Evolutionary conservation across 345 rosid species (phyloP).

Genomic region (Gossypium stocksii): DNA sequence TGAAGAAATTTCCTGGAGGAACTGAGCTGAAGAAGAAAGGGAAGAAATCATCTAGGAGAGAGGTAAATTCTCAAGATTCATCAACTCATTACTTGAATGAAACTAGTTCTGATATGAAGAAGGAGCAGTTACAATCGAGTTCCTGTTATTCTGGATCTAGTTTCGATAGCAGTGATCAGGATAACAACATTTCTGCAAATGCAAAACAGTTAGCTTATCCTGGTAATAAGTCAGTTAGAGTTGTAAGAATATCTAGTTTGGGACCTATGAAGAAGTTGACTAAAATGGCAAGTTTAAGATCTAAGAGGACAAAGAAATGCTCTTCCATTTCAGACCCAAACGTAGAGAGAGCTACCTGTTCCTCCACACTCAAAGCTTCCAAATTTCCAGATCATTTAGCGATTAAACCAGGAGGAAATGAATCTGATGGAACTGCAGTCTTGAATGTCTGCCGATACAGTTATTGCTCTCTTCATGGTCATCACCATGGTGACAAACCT

Average conservation of each 20-base stretch:
- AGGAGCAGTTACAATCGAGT: neutral
- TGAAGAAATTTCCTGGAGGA: constrained; percentile 42
- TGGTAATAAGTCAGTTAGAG: constrained; percentile 26
- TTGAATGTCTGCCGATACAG: constrained; percentile 55
- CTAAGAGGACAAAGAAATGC: constrained; percentile 28
- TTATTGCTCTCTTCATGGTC: constrained; percentile 91
- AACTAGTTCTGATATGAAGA: neutral
- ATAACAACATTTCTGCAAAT: neutral
- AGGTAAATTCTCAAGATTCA: constrained; percentile 6
- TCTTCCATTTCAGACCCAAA: constrained; percentile 17
- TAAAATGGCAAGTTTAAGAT: constrained; percentile 47
- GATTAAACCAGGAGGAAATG: constrained; percentile 27
- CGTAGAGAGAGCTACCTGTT: constrained; percentile 63
- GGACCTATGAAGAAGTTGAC: constrained; percentile 37
- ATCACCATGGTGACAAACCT: constrained; percentile 43
- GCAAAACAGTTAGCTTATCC: constrained; percentile 15
- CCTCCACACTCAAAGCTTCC: constrained; percentile 70
- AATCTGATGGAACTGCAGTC: constrained; percentile 27
- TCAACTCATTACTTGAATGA: constrained; percentile 1
- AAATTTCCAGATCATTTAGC: constrained; percentile 40
- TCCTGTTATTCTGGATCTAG: neutral
- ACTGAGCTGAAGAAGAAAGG: constrained; percentile 27
- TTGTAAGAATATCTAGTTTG: constrained; percentile 30
- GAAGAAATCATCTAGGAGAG: constrained; percentile 7
- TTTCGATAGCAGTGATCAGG: constrained; percentile 6